Evolutionary conservation across 23 red algal species (phyloP), one percentile per base, ranked within the genome.

Genomic region (Gracilariopsis chorda): DNA sequence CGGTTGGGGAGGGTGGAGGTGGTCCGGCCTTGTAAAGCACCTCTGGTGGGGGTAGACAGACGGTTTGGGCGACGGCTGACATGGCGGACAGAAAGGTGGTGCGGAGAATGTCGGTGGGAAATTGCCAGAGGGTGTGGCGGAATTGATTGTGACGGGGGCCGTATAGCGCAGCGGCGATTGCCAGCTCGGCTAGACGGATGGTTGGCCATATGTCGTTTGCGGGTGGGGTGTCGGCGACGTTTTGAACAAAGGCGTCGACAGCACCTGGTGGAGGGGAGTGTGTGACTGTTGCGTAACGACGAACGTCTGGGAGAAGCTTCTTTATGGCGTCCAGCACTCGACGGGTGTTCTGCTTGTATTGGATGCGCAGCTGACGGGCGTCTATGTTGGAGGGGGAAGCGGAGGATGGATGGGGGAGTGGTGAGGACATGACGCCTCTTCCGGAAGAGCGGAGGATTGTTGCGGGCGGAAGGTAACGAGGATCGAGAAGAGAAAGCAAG

Each of bases 321-420:
- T 70, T 87, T 37, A 87, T 34, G 48, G 60, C 82, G 35, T 57
- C 36, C 21, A 89, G 37, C 13, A 89, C 57, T 23, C 69, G 65
- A 17, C 85, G 85, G 3, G 85, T 77, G 72, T 89, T 89, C 49
- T 47, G 57, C 49, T 64, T 89, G 85, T 89, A 77, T 33, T 77
- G 69, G 5, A 89, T 52, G 52, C 78, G 51, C 4, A 33, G 65
- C 85, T 89, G 85, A 11, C 85, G 65, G 17, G 85, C 68, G 52
- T 89, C 85, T 7, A 89, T 76, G 37, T 73, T 73, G 30, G 65
- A 41, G 2, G 47, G 6, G 1, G 67, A 12, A 8, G 42, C 67
- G 36, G 85, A 9, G 59, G 80, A n/a, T 9, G 53, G 56, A 17
- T 42, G 37, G 33, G 43, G 49, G 40, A 52, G 69, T 27, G 85